Evolutionary conservation across 805 yeast genomes (phyloP).

Genomic region (Alloascoidea hylecoeti): DNA sequence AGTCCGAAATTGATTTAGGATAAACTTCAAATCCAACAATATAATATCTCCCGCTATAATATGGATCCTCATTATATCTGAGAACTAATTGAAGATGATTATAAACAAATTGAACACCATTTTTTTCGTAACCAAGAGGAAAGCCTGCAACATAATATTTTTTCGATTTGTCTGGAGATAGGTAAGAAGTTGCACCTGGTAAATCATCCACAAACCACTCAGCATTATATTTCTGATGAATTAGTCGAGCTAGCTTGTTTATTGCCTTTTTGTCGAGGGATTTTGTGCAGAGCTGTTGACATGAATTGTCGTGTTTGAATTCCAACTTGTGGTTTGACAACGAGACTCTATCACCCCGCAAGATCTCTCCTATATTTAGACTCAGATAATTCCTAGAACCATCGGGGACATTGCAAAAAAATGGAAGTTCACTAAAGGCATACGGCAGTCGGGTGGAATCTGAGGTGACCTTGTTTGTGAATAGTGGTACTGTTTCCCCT

Average conservation of each 20-base stretch:
- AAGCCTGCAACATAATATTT: constrained; percentile 80
- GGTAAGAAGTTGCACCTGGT: constrained; percentile 81
- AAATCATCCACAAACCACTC: constrained; percentile 78
- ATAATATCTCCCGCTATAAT: no score
- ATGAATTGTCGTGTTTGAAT: constrained; percentile 52
- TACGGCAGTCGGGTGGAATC: constrained; percentile 66
- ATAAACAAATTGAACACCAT: constrained; percentile 38
- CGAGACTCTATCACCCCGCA: constrained; percentile 73
- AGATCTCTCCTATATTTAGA: constrained; percentile 60
- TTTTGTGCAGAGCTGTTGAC: constrained; percentile 57
- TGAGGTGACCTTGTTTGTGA: constrained; percentile 69
- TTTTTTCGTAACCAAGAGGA: constrained; percentile 55
- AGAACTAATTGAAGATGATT: constrained; percentile 76
- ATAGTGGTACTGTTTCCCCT: constrained; percentile 53
- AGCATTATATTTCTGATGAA: constrained; percentile 57
- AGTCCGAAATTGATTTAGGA: constrained; percentile 62
- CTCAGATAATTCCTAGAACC: constrained; percentile 41
- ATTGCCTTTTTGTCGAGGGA: constrained; percentile 36
- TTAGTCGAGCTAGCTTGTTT: constrained; percentile 41
- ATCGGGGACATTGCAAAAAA: constrained; percentile 57
- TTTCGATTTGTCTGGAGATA: constrained; percentile 38
- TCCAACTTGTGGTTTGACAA: constrained; percentile 52
- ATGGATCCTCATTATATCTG: constrained; percentile 44
- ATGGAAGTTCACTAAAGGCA: constrained; percentile 65
- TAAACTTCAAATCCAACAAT: constrained; percentile 87